phyloP scores from a whole-genome alignment of 2,329 filamentous ascomycete genomes.

The Lasiodiplodia gonubiensis region DNA sequence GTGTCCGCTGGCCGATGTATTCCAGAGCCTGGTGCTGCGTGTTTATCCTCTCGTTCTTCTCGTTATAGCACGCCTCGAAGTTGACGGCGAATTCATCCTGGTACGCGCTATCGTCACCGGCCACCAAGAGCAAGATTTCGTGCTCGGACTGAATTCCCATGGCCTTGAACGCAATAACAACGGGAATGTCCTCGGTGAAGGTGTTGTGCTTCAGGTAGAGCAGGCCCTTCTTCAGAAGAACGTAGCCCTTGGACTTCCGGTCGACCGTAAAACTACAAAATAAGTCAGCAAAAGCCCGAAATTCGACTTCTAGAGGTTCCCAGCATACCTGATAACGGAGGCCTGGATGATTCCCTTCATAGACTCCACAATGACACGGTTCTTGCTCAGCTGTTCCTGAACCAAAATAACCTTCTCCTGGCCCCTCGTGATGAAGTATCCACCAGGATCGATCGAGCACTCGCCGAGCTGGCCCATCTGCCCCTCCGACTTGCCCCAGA shows the following conservation, averaged over 20 bases:
- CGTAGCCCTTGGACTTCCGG: constrained; percentile 96
- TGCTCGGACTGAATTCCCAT: constrained; percentile 93
- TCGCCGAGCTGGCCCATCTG: constrained; percentile 94
- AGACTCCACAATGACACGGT: constrained; percentile 95
- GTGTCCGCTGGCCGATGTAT: constrained; percentile 84
- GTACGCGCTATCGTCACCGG: constrained; percentile 83
- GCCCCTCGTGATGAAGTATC: constrained; percentile 96
- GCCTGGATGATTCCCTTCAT: constrained; percentile 95
- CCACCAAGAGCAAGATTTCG: constrained; percentile 90
- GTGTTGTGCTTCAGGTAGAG: constrained; percentile 93
- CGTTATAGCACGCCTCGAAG: constrained; percentile 87
- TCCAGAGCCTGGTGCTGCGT: constrained; percentile 96
- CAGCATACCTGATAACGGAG: constrained; percentile 74
- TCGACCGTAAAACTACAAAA: constrained; percentile 87
- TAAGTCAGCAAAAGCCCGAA: constrained; percentile 16
- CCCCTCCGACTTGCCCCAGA: constrained; percentile 80
- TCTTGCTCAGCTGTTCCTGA: constrained; percentile 98
- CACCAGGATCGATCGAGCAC: constrained; percentile 92
- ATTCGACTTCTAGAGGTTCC: background rate
- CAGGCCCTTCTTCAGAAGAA: constrained; percentile 89
- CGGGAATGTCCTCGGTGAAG: constrained; percentile 89
- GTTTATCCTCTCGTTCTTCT: constrained; percentile 66
- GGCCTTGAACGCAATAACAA: constrained; percentile 90
- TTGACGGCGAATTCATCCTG: constrained; percentile 96
- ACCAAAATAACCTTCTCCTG: constrained; percentile 99